These are phyloP conservation scores for Pyracantha coccinea DNA, from an alignment of 331 rosid species.

Conservation along the genomic window DNA sequence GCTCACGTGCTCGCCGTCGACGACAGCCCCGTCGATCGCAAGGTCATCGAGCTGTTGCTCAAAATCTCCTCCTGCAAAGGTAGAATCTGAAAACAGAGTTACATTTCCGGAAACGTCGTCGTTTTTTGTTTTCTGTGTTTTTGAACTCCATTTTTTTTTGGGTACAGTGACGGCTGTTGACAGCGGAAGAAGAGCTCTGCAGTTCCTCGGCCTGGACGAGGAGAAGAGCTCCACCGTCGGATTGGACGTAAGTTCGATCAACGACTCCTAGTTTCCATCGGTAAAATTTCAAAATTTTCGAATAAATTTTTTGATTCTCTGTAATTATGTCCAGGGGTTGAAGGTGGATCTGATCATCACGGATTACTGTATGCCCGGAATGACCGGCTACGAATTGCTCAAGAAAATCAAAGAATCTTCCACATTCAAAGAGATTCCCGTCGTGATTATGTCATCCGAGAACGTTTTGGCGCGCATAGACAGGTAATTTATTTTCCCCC, in stretches of 20 bases:
- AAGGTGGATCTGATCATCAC: conserved; percentile 98
- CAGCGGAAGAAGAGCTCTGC: conserved; percentile 89
- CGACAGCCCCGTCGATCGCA: conserved; percentile 87
- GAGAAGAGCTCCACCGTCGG: conserved; percentile 47
- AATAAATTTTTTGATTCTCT: neutral
- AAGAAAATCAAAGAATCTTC: conserved; percentile 93
- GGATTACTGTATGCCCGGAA: conserved; percentile 97
- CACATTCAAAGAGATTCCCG: conserved; percentile 68
- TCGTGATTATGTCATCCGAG: conserved; percentile 97
- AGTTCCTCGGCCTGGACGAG: conserved; percentile 66
- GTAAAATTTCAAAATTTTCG: neutral
- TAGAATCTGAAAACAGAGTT: neutral
- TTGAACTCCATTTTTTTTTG: neutral
- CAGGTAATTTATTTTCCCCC: conserved; percentile 31
- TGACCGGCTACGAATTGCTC: conserved; percentile 96
- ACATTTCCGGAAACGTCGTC: neutral
- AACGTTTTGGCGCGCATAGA: conserved; percentile 85
- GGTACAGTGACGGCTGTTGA: conserved; percentile 83
- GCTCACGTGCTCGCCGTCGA: conserved; percentile 96
- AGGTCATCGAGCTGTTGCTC: conserved; percentile 79
- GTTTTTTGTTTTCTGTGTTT: neutral
- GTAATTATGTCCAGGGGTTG: conserved; percentile 26
- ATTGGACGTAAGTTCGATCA: conserved; percentile 34
- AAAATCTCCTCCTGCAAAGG: conserved; percentile 77
- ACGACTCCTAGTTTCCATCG: neutral